A percentile compares a stretch with the other conserved stretches of the same genome.
Evolutionary conservation across 441 rosid genomes (phyloP).

Genomic region (Adansonia gregorii): DNA sequence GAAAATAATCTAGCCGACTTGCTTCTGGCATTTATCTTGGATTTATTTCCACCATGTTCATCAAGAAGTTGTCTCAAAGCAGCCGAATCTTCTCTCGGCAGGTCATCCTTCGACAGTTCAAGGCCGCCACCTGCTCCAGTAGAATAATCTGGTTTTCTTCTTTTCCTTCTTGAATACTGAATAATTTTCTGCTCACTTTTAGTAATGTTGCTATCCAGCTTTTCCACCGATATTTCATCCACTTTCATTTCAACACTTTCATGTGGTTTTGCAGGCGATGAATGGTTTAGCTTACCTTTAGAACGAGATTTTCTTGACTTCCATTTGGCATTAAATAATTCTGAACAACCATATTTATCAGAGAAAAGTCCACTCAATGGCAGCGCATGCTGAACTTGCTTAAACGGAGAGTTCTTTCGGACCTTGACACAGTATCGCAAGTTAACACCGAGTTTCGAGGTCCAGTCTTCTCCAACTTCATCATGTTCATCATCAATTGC

Average conservation of each 20-base stretch:
- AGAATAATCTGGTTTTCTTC: slow-evolving; percentile 51
- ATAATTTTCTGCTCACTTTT: slow-evolving; percentile 63
- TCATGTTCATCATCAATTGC: slow-evolving; percentile 72
- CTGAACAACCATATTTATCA: slow-evolving; percentile 44
- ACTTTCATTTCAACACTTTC: slow-evolving; percentile 44
- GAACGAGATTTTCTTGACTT: slow-evolving; percentile 75
- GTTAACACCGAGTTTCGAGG: slow-evolving; percentile 82
- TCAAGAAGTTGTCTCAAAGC: slow-evolving; percentile 29
- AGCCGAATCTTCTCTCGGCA: slow-evolving; percentile 36
- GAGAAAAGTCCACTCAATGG: slow-evolving; percentile 74
- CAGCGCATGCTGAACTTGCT: slow-evolving; percentile 79
- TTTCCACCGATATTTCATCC: slow-evolving; percentile 33
- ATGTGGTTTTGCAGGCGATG: slow-evolving; percentile 39
- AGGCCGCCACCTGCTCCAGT: slow-evolving; percentile 34
- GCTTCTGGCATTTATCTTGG: slow-evolving; percentile 19
- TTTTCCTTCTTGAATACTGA: slow-evolving; percentile 84
- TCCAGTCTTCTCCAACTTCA: slow-evolving; percentile 83
- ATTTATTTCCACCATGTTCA: slow-evolving; percentile 26
- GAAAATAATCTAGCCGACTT: slow-evolving; percentile 25
- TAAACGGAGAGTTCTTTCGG: slow-evolving; percentile 65
- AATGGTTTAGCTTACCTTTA: slow-evolving; percentile 47
- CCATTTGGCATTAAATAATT: slow-evolving; percentile 67
- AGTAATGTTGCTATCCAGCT: slow-evolving; percentile 33
- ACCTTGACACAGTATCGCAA: slow-evolving; percentile 74
- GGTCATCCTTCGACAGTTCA: slow-evolving; percentile 27